Evolutionary conservation across 164 flowering plant genomes (phyloP).

Genomic region (Vitis amurensis): DNA sequence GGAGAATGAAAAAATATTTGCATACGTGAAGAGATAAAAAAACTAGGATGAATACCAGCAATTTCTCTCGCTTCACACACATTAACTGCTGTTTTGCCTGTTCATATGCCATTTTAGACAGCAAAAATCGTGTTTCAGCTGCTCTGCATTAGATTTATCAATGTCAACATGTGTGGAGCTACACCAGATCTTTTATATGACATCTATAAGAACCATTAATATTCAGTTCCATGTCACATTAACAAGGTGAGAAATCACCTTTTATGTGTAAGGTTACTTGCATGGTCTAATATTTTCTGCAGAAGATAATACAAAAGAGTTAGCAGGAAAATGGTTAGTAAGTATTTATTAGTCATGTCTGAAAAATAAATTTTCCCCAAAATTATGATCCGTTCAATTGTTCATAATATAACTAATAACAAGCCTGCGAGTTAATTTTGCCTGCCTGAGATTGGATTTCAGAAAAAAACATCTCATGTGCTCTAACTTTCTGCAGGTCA

Average conservation of each 20-base stretch:
- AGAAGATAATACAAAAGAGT: conserved; percentile 15
- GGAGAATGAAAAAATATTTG: not conserved
- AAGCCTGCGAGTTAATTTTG: not conserved
- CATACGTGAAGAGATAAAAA: not conserved
- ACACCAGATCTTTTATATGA: conserved; percentile 2
- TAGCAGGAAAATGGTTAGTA: conserved; percentile 6
- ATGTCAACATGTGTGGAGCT: not conserved
- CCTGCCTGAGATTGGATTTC: conserved; percentile 61
- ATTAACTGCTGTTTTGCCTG: conserved; percentile 53
- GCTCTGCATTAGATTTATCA: conserved; percentile 40
- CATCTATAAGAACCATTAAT: not conserved
- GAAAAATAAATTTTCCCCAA: not conserved
- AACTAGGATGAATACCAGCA: conserved; percentile 38
- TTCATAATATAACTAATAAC: not conserved
- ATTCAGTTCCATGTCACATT: not conserved
- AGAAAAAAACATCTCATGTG: conserved; percentile 35
- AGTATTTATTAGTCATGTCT: not conserved
- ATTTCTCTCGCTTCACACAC: conserved; percentile 42
- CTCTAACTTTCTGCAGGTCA: conserved; percentile 46
- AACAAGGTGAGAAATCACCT: conserved; percentile 33
- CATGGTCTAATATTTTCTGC: conserved; percentile 34
- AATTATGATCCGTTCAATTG: not conserved
- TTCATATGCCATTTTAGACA: conserved; percentile 41
- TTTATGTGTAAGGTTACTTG: conserved; percentile 22
- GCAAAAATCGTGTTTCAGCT: conserved; percentile 47